phyloP scores from a whole-genome alignment of 2,329 filamentous ascomycete genomes.

The Fusarium oxysporum region DNA sequence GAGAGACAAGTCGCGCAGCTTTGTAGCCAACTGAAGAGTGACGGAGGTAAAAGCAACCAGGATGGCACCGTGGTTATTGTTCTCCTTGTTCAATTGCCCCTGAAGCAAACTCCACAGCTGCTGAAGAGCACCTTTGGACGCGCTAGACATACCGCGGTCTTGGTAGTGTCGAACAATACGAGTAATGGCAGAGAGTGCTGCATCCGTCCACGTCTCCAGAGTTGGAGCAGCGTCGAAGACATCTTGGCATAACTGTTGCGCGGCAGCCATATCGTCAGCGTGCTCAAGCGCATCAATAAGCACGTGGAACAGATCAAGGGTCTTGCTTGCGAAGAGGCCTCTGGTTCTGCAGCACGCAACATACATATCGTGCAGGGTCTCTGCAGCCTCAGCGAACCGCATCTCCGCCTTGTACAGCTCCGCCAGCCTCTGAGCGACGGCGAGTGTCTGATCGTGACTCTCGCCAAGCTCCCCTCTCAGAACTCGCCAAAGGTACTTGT shows the following conservation, averaged over 20 bases:
- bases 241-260: neutral
- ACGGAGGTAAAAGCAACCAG: neutral
- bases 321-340: neutral
- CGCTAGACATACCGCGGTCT: neutral
- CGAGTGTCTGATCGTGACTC: neutral
- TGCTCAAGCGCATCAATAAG: neutral
- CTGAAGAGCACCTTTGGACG: neutral
- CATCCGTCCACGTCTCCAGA: neutral
- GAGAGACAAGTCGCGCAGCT: neutral
- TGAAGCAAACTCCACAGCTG: neutral
- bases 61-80: neutral
- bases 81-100: neutral
- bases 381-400: neutral
- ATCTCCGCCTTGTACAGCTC: neutral
- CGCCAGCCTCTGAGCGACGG: neutral
- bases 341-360: neutral
- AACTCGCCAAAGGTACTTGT: neutral
- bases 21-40: accelerated
- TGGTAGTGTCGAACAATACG: neutral
- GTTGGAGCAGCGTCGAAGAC: neutral
- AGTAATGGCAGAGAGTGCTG: neutral
- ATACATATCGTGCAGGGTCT: neutral
- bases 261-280: neutral
- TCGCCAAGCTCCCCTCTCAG: neutral
- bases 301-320: neutral